phyloP scores from a whole-genome alignment of 306 rosid species.

The Canavalia gladiata region DNA sequence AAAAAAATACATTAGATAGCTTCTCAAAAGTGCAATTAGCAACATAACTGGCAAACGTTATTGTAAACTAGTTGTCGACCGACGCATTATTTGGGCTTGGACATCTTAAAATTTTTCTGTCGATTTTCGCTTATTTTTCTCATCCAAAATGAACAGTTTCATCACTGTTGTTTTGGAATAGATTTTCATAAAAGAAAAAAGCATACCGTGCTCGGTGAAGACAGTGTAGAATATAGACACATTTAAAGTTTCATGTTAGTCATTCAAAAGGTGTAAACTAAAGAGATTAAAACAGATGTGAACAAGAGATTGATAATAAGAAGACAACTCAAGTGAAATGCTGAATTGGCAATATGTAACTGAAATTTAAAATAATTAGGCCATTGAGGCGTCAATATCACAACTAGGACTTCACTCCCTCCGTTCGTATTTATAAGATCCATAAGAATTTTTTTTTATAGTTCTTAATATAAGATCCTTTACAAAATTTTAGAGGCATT shows the following conservation, averaged over 20 bases:
- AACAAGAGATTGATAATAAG: not conserved
- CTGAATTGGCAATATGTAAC: not conserved
- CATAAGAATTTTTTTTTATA: no score
- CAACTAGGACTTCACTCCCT: not conserved
- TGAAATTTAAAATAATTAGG: not conserved
- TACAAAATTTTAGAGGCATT: no score
- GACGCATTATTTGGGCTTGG: not conserved
- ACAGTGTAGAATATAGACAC: not conserved
- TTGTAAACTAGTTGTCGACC: no score
- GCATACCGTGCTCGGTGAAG: not conserved
- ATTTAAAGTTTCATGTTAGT: not conserved
- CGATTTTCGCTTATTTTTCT: not conserved
- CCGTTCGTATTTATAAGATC: no score
- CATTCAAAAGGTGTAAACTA: not conserved
- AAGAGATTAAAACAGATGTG: not conserved
- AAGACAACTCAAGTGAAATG: not conserved
- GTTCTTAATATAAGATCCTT: no score
- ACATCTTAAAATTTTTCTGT: not conserved
- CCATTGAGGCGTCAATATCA: not conserved
- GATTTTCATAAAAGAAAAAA: not conserved
- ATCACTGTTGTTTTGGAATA: not conserved
- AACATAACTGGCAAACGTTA: not conserved
- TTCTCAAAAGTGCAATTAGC: slow-evolving; percentile 17
- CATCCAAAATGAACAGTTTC: not conserved
- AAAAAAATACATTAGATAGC: not conserved